These are phyloP conservation scores for Dichotomocladium elegans DNA, from an alignment of 371 early-diverging fungal species.

Conservation along the genomic window DNA sequence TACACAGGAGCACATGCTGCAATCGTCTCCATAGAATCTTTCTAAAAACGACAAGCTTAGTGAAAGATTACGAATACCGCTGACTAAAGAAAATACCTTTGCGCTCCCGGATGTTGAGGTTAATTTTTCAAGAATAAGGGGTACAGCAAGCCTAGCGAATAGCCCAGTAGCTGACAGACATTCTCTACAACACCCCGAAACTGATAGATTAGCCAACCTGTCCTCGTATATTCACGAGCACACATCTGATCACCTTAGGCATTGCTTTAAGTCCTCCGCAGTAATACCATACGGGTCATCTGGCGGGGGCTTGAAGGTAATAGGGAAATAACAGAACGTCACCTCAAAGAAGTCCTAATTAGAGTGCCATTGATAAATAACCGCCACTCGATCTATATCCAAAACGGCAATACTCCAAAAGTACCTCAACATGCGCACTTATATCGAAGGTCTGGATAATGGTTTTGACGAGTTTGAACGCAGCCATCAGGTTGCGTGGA, in stretches of 20 bases:
- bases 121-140: slow-evolving; percentile 87
- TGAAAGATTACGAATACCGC: no score
- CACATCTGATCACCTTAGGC: slow-evolving; percentile 57
- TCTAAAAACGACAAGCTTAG: slow-evolving; percentile 44
- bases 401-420: not conserved
- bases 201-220: not conserved
- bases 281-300: slow-evolving; percentile 93
- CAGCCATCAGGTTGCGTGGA: slow-evolving; percentile 87
- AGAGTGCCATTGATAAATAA: slow-evolving; percentile 11
- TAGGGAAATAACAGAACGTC: slow-evolving; percentile 97
- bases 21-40: slow-evolving; percentile 84
- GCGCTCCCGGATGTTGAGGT: slow-evolving; percentile 82
- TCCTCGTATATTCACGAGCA: not conserved
- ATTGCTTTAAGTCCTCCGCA: slow-evolving; percentile 81
- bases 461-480: slow-evolving; percentile 69
- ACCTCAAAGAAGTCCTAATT: slow-evolving; percentile 94
- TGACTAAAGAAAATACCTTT: no score
- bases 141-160: slow-evolving; percentile 79
- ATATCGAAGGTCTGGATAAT: slow-evolving; percentile 76
- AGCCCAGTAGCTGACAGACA: slow-evolving; percentile 69
- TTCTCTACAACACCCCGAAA: slow-evolving; percentile 30
- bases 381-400: not conserved
- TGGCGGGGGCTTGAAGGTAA: slow-evolving; percentile 94
- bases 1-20: slow-evolving; percentile 77
- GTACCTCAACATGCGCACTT: slow-evolving; percentile 68